A percentile compares a stretch with the other conserved stretches of the same genome.
These are phyloP conservation scores for Erythrophleum fordii DNA, from an alignment of 306 rosid species.

Conservation along the genomic window DNA sequence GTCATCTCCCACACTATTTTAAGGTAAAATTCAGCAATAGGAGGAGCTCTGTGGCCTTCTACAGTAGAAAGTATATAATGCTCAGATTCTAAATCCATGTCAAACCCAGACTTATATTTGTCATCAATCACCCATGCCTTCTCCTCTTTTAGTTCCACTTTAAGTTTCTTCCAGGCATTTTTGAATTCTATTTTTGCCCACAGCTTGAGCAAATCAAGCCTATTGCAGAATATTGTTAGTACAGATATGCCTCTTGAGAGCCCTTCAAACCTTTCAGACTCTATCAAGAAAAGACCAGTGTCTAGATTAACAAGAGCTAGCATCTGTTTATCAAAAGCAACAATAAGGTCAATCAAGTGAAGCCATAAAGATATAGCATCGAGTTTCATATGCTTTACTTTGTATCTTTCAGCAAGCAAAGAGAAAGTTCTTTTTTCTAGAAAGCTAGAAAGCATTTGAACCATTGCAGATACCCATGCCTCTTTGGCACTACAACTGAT, in stretches of 20 bases:
- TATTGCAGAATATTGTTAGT: slow-evolving; percentile 59
- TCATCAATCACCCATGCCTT: slow-evolving; percentile 54
- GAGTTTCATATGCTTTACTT: slow-evolving; percentile 47
- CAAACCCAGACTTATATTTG: slow-evolving; percentile 40
- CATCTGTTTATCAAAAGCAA: slow-evolving; percentile 66
- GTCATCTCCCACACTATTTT: slow-evolving; percentile 70
- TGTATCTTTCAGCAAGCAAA: slow-evolving; percentile 60
- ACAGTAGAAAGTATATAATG: slow-evolving; percentile 49
- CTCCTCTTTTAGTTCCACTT: slow-evolving; percentile 60
- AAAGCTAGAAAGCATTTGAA: slow-evolving; percentile 66
- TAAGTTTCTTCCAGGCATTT: slow-evolving; percentile 69
- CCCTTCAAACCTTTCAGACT: slow-evolving; percentile 56
- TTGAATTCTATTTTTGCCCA: slow-evolving; percentile 84
- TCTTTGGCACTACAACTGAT: slow-evolving; percentile 76
- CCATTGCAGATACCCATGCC: slow-evolving; percentile 80
- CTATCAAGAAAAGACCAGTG: slow-evolving; percentile 47
- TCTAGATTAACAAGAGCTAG: slow-evolving; percentile 63
- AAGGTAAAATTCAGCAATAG: slow-evolving; percentile 59
- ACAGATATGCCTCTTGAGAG: slow-evolving; percentile 55
- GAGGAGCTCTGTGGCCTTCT: slow-evolving; percentile 67
- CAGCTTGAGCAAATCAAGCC: slow-evolving; percentile 74
- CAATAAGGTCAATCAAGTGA: slow-evolving; percentile 62
- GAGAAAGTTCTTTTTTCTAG: slow-evolving; percentile 58
- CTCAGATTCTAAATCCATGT: slow-evolving; percentile 33
- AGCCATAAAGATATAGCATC: slow-evolving; percentile 69